Base-by-base conservation (phyloP, 2,329 filamentous ascomycete species). In the Hypoxylon sp. region DNA sequence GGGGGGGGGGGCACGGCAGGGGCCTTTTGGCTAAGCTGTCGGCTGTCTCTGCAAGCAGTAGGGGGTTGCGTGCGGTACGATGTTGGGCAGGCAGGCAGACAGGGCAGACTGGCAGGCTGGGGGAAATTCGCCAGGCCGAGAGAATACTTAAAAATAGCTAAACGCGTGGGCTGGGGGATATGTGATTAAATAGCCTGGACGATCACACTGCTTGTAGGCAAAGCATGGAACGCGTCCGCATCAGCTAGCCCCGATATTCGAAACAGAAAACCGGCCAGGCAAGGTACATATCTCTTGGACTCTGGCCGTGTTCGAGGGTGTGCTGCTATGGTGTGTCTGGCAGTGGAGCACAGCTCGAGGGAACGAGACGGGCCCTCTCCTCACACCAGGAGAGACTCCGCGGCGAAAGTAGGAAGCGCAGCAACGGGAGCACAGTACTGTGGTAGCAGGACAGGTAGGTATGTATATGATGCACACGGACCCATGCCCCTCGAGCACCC, bases 291-390 rank as follows among this genome's bases (percentile, higher is more conserved):
- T n/a, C n/a, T n/a, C n/a, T 67, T 61, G 61, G 45, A 55, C 55
- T 68, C 53, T 65, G 60, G 54, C 29, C 58, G 61, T 55, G 62
- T 53, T 60, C 56, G 61, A 60, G 58, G 48, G 45, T 62, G 52
- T 65, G 60, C 58, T 60, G 55, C 55, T 48, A 62, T 62, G 60
- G 63, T 67, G 55, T 62, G 56, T 49, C 64, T 38, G 42, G 53
- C 51, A 55, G 67, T 68, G 66, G 67, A 42, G 61, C 48, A 54
- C 8, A 26, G 24, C 31, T 46, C 18, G 47, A 46, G 29, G 35
- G 48, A 42, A 24, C 37, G 27, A 38, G 26, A 47, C 27, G 49
- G 47, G 40, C 52, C 55, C 50, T 45, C 50, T 61, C 48, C 37
- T 53, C 49, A 55, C 43, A 45, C 43, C 53, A 58, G 47, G 15